Conservation (phyloP, 2,329 filamentous ascomycete species). For the Rutstroemia sp. region DNA sequence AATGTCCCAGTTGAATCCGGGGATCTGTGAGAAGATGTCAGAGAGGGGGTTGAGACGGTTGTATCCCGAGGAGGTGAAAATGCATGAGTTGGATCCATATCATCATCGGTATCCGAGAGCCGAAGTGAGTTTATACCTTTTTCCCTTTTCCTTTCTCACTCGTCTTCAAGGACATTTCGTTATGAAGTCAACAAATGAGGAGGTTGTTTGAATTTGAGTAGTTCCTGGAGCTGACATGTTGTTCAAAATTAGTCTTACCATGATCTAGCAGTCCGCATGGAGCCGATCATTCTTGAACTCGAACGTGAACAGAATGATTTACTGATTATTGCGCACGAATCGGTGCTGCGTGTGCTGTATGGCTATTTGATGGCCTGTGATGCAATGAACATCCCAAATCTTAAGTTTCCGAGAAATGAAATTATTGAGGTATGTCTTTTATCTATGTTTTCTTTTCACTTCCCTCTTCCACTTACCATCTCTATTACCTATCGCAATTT, state of each 20-base stretch:
- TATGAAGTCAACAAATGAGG: too few relatives aligned
- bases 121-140: constrained; percentile 52
- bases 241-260: constrained; percentile 71
- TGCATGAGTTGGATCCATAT: constrained; percentile 91
- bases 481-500: background rate
- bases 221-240: background rate
- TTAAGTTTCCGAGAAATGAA: constrained; percentile 91
- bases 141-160: background rate
- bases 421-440: constrained; percentile 69
- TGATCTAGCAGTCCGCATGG: constrained; percentile 92
- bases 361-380: constrained; percentile 98
- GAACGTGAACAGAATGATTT: constrained; percentile 96
- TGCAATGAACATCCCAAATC: constrained; percentile 83
- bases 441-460: background rate
- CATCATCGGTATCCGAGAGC: constrained; percentile 93
- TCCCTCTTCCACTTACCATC: background rate
- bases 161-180: background rate
- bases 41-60: constrained; percentile 72
- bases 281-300: constrained; percentile 94
- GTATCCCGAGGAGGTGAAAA: constrained; percentile 85
- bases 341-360: constrained; percentile 92
- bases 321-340: constrained; percentile 97
- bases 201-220: background rate
- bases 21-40: constrained; percentile 89
- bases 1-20: constrained; percentile 95